Evolutionary conservation across 2,329 filamentous ascomycete species (phyloP).

Genomic region (Xylariaceae sp.): DNA sequence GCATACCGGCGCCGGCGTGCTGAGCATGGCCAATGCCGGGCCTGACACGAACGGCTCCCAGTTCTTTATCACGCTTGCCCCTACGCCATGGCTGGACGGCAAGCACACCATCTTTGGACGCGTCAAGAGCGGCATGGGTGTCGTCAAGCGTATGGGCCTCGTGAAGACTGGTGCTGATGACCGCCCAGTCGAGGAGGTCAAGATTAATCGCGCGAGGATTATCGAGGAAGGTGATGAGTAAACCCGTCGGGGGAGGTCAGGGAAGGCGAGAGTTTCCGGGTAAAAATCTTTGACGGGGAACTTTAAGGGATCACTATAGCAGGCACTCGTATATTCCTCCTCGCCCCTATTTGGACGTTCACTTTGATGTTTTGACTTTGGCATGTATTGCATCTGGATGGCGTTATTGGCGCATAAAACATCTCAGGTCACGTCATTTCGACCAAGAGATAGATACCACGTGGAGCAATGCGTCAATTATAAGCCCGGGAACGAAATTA

Average conservation of each 20-base stretch:
- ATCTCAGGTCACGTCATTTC: conserved; percentile 1
- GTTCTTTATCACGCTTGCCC: conserved; percentile 92
- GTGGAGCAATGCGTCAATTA: background rate
- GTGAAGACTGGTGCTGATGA: conserved; percentile 81
- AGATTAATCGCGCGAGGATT: conserved; percentile 67
- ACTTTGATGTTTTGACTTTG: background rate
- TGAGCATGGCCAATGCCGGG: conserved; percentile 94
- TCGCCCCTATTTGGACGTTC: background rate
- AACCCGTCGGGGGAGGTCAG: background rate
- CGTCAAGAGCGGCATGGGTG: conserved; percentile 73
- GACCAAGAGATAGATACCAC: conserved; percentile 6
- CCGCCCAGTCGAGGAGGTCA: conserved; percentile 73
- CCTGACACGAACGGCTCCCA: conserved; percentile 91
- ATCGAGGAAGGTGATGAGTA: conserved; percentile 51
- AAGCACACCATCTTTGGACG: conserved; percentile 96
- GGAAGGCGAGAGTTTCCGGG: background rate
- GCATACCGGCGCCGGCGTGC: conserved; percentile 87
- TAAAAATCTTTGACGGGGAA: background rate
- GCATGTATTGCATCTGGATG: conserved; percentile 17
- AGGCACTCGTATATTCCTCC: background rate
- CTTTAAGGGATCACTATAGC: background rate
- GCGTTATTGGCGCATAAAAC: conserved; percentile 19
- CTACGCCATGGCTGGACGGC: conserved; percentile 92
- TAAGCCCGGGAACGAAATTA: background rate
- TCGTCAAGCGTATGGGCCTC: conserved; percentile 82